Base-by-base conservation (phyloP, 768 basidiomycete species). In the Fibroporia radiculosa region DNA sequence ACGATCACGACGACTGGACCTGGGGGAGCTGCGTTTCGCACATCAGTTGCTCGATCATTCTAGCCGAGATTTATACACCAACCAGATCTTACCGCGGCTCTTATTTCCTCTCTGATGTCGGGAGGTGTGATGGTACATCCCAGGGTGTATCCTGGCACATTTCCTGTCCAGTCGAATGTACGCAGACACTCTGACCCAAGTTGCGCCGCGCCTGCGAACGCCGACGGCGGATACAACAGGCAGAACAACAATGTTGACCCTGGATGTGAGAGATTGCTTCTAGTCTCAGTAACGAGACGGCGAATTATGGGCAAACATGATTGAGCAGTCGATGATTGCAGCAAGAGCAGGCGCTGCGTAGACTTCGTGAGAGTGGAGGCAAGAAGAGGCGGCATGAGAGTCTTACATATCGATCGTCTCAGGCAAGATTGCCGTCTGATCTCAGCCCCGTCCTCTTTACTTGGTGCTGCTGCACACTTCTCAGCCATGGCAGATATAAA, bases 1-100 rank as follows among this genome's bases (percentile, higher is more conserved):
- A 92, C 69, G 41, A 84, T 59, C 19, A 88, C 73, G 49, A 70
- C 74, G 23, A 85, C 47, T n/a, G 80, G 68, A 24, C 71, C 69
- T 24, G 67, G 31, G 24, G 69, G 53, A 36, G 62, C 74, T 74
- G 57, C 13, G 13, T 16, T 3, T 6, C 8, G 4, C n/a, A 7
- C 8, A 26, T 31, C 10, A 31, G 29, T 10, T 31, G 8, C 8
- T 27, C 23, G 26, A 6, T n/a, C n/a, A n/a, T n/a, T n/a, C n/a
- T n/a, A n/a, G n/a, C n/a, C n/a, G n/a, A n/a, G n/a, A n/a, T n/a
- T n/a, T n/a, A n/a, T n/a, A n/a, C n/a, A n/a, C n/a, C n/a, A n/a
- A n/a, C n/a, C n/a, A n/a, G n/a, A n/a, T n/a, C n/a, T n/a, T n/a
- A n/a, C n/a, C n/a, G n/a, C n/a, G n/a, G n/a, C n/a, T n/a, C n/a